Percentiles rank a stretch among this genome's conserved stretches.
Evolutionary conservation across 1,284 basidiomycete species (phyloP).

Genomic region (Ganoderma sinense): DNA sequence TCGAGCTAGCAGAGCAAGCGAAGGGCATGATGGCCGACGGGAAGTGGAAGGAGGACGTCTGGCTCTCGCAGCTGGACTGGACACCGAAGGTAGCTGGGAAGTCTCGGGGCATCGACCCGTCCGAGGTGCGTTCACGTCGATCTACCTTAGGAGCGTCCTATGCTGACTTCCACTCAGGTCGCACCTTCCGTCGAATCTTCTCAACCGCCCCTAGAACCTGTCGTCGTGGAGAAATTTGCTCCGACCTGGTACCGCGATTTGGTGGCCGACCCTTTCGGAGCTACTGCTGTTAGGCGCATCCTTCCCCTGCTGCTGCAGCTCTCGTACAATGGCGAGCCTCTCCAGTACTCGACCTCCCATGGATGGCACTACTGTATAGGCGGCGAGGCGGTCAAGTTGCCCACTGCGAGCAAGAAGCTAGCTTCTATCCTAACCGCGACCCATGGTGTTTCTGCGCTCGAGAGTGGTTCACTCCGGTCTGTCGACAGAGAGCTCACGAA

Average conservation of each 20-base stretch:
- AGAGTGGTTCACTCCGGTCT: slow-evolving; percentile 47
- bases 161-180: not conserved
- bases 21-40: slow-evolving; percentile 54
- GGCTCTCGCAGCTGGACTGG: slow-evolving; percentile 96
- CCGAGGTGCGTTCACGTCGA: slow-evolving; percentile 31
- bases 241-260: slow-evolving; percentile 86
- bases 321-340: slow-evolving; percentile 76
- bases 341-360: slow-evolving; percentile 68
- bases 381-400: slow-evolving; percentile 44
- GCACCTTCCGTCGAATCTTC: not conserved
- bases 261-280: slow-evolving; percentile 51
- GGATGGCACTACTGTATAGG: slow-evolving; percentile 71
- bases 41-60: slow-evolving; percentile 80
- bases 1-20: slow-evolving; percentile 73
- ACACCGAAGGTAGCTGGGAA: slow-evolving; percentile 86
- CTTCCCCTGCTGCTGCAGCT: slow-evolving; percentile 83
- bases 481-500: slow-evolving; percentile 48
- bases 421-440: slow-evolving; percentile 49
- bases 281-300: slow-evolving; percentile 69
- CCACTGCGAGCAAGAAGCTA: slow-evolving; percentile 46
- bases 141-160: slow-evolving; percentile 9
- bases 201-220: not conserved
- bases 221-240: not conserved
- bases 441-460: slow-evolving; percentile 51
- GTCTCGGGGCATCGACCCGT: slow-evolving; percentile 58